Conservation (phyloP, 208 protist genomes). For the Acanthamoeba healyi region DNA sequence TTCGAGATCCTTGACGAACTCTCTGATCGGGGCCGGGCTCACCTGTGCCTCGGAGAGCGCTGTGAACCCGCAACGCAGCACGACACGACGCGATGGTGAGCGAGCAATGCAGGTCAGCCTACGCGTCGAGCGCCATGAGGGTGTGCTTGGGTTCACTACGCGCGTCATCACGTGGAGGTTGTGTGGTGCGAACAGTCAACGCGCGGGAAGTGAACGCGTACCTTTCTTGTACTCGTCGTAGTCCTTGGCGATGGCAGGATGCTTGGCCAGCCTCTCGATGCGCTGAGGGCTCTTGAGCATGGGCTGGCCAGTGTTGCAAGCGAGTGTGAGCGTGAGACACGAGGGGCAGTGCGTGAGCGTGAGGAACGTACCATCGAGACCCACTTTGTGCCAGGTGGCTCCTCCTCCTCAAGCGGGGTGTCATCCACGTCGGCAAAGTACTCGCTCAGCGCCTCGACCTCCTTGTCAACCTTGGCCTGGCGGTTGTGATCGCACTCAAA, state of each 20-base stretch:
- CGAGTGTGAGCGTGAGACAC: not conserved
- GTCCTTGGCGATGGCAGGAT: slow-evolving; percentile 55
- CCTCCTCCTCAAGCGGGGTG: slow-evolving; percentile 48
- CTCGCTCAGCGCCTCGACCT: slow-evolving; percentile 10
- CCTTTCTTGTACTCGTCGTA: slow-evolving; percentile 64
- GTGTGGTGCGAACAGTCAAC: not conserved
- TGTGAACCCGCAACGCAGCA: not conserved
- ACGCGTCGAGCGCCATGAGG: too few relatives aligned
- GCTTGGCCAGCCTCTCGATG: slow-evolving; percentile 16
- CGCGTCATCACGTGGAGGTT: not conserved
- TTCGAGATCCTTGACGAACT: slow-evolving; percentile 52
- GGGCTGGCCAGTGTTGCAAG: not conserved
- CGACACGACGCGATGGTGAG: not conserved
- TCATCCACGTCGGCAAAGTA: slow-evolving; percentile 68
- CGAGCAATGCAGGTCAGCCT: not conserved
- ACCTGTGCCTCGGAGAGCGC: slow-evolving; percentile 48
- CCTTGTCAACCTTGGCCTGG: not conserved
- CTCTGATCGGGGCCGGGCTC: slow-evolving; percentile 14
- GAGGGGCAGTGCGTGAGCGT: not conserved
- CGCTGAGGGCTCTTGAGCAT: slow-evolving; percentile 57
- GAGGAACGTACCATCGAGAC: slow-evolving; percentile 24
- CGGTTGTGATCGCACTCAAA: not conserved
- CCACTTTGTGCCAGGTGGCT: slow-evolving; percentile 54
- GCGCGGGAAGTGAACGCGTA: too few relatives aligned
- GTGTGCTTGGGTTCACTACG: too few relatives aligned